Evolutionary conservation across 371 early-diverging fungal genomes (phyloP), one percentile per base, ranked within the genome.

Genomic region (Rhizopus sp.): DNA sequence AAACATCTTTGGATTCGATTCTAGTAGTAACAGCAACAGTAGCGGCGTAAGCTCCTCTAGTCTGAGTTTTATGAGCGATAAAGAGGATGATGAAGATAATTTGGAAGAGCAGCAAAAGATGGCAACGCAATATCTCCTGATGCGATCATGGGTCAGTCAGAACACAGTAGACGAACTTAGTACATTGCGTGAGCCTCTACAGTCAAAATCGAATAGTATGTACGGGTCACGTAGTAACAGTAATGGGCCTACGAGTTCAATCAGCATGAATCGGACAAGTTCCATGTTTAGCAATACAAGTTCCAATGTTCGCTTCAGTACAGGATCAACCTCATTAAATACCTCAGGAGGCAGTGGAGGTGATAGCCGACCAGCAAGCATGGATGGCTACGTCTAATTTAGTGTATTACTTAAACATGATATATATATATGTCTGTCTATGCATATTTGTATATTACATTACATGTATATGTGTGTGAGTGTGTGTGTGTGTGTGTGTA

Each of bases 161-260:
- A 82, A 83, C 31, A 90, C 87, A 35, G 83, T 90, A 10, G 92
- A 92, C 62, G 90, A 89, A 57, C 55, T 92, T 39, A 87, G 88
- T 50, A 62, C 76, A 8, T 54, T 78, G 17, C 81, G 92, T 2
- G 92, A 91, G 57, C 92, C 89, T 15, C 58, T 58, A n/a, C 58
- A 40, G 38, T 5, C 17, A 57, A 69, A 33, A 65, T 63, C 46
- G 60, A 75, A 33, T 70, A 75, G 46, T 63, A 60, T 88, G 59
- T 77, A 81, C n/a, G 61, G 86, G 17, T 64, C 76, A 3, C 83
- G 84, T 76, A 75, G 45, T 15, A 63, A 39, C 35, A 76, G 72
- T 41, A 68, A 60, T 54, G 68, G 75, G 9, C 16, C 55, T 7
- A 53, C 55, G 5, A 55, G 62, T 40, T 46, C 46, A 8, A 9